Evolutionary conservation across 1,284 basidiomycete species (phyloP).

Genomic region (Sporisorium graminicola): DNA sequence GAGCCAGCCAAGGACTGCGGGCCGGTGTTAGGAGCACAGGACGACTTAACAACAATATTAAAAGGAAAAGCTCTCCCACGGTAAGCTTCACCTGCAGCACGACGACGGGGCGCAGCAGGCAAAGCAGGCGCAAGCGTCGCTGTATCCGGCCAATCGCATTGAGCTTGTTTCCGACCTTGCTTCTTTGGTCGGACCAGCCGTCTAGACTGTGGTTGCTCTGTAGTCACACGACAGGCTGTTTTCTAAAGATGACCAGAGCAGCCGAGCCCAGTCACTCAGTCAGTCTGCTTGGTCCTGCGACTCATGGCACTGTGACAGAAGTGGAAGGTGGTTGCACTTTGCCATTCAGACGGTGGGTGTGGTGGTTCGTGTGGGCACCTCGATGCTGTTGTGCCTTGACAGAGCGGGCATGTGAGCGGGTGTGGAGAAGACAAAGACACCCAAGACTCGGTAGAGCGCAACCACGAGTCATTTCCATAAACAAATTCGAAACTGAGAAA

Average conservation of each 20-base stretch:
- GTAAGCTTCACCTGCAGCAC: slow-evolving; percentile 9
- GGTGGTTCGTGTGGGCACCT: too few species aligned
- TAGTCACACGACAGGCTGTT: not conserved
- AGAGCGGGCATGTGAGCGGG: too few species aligned
- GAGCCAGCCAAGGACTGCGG: not conserved
- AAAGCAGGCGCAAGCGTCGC: too few species aligned
- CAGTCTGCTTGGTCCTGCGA: not conserved
- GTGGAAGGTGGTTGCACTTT: too few species aligned
- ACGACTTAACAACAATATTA: not conserved
- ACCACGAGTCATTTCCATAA: too few species aligned
- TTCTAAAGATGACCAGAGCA: not conserved
- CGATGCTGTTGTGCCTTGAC: too few species aligned
- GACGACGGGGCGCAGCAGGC: slow-evolving; percentile 8
- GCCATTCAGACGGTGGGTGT: too few species aligned
- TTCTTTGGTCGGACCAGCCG: not conserved
- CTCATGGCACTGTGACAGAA: not conserved
- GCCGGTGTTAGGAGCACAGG: too few species aligned
- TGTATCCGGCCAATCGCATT: slow-evolving; percentile 7
- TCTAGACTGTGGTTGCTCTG: not conserved
- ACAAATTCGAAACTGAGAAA: too few species aligned
- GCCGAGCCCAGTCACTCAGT: not conserved
- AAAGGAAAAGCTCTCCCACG: not conserved
- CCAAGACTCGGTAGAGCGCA: too few species aligned
- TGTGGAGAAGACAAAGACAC: too few species aligned
- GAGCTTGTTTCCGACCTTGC: slow-evolving; percentile 1